Base-by-base conservation (phyloP, 495 filamentous ascomycete genomes). In the Penicillium taxi region DNA sequence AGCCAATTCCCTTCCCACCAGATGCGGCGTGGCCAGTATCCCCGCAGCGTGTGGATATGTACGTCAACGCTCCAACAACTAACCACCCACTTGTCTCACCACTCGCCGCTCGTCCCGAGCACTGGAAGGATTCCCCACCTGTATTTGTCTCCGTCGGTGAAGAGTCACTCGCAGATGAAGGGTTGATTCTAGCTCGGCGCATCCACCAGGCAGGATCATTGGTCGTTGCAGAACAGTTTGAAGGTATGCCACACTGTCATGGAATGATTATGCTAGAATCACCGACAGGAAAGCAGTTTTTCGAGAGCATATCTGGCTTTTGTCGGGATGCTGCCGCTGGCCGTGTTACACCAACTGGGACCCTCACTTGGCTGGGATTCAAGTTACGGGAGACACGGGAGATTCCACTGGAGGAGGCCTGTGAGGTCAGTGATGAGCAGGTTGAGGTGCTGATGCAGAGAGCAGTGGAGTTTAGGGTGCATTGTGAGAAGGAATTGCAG, bases 161-260 rank as follows among this genome's bases (percentile, higher is more conserved):
- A 58, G 90, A 96, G 62, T 70, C 75, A 40, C 69, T 95, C 17
- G 59, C 76, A 1, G 87, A 95, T 55, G 85, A 91, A 50, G 74
- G 67, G 35, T 63, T 71, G 27, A 71, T 78, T 24, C 38, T 84
- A 5, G 83, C 81, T 9, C 59, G 70, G 6, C 68, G 71, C 22
- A 64, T 85, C 2, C 66, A 72, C 19, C 46, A 52, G 5, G 77
- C 80, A 9, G 80, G 81, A 9, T 83, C 82, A 1, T 45, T 56
- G 1, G 75, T 94, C 4, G 61, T 75, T 21, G 81, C 77, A 25
- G 78, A 88, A 49, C 72, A 86, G 57, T 94, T 78, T 47, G 84
- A 90, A 56, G 81, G 78, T 1, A 93, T 94, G 86, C 88, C 89
- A 28, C 90, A 96, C 52, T 84, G 81, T 41, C 94, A 93, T 53